phyloP scores from a whole-genome alignment of 345 rosid species.

The Lepidium didymum region DNA sequence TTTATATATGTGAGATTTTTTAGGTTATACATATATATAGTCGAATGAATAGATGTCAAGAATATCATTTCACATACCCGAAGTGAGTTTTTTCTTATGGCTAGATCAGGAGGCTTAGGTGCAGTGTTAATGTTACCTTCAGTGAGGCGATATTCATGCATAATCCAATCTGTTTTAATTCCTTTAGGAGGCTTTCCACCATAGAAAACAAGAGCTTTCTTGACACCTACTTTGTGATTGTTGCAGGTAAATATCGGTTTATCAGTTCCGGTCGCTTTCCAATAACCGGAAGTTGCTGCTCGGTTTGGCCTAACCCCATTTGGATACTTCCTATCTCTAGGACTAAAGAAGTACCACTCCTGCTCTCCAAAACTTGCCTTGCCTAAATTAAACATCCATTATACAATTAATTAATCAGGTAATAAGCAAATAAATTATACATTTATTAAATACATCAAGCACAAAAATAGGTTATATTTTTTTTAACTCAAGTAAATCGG shows the following conservation, averaged over 20 bases:
- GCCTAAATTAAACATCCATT: conserved; percentile 29
- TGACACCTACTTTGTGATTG: conserved; percentile 56
- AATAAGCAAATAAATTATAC: background rate
- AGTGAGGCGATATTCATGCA: conserved; percentile 66
- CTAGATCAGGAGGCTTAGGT: conserved; percentile 30
- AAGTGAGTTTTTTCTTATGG: conserved; percentile 45
- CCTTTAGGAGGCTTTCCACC: conserved; percentile 73
- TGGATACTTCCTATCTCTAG: conserved; percentile 63
- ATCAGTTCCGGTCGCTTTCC: conserved; percentile 75
- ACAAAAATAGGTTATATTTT: background rate
- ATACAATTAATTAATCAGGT: background rate
- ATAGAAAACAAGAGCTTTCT: conserved; percentile 63
- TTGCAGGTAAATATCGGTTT: conserved; percentile 54
- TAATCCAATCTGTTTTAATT: conserved; percentile 62
- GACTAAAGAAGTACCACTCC: conserved; percentile 72
- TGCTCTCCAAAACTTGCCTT: conserved; percentile 73
- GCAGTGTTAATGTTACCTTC: conserved; percentile 26
- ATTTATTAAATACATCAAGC: background rate
- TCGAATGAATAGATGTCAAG: no score
- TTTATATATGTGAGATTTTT: no score
- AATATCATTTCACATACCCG: conserved; percentile 36
- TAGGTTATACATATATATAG: no score
- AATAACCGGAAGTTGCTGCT: conserved; percentile 70
- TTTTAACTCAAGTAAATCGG: no score
- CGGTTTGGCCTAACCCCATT: conserved; percentile 67